Evolutionary conservation across 2,329 filamentous ascomycete genomes (phyloP).

Genomic region (Arthrinium phaeospermum): DNA sequence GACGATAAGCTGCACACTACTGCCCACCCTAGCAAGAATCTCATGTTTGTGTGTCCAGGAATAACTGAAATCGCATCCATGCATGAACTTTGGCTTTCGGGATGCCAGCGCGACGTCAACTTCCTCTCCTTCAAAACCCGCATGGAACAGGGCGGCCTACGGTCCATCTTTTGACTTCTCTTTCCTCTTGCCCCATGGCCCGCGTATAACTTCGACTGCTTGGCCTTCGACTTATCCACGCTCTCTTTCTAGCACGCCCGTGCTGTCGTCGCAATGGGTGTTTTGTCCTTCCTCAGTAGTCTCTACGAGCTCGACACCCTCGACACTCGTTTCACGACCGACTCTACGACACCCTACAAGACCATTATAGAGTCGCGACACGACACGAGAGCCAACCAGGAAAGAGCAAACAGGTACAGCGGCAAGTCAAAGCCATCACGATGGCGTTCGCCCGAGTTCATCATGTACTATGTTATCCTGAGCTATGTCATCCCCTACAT

Average conservation of each 20-base stretch:
- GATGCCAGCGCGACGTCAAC: slow-evolving; percentile 9
- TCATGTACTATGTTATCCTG: slow-evolving; percentile 77
- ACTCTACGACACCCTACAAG: slow-evolving; percentile 71
- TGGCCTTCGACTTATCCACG: background rate
- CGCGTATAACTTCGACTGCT: slow-evolving; percentile 4
- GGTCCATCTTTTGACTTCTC: background rate
- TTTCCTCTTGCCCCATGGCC: background rate
- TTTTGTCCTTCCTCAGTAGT: slow-evolving; percentile 39
- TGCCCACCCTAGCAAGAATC: background rate
- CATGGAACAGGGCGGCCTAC: slow-evolving; percentile 2
- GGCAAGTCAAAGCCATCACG: slow-evolving; percentile 63
- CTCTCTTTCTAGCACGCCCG: background rate
- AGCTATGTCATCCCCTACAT: slow-evolving; percentile 75
- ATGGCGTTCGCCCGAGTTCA: slow-evolving; percentile 90
- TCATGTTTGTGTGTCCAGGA: slow-evolving; percentile 15
- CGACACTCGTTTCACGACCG: slow-evolving; percentile 68
- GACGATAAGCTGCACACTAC: background rate
- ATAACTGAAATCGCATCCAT: slow-evolving; percentile 6
- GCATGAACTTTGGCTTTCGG: background rate
- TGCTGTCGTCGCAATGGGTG: slow-evolving; percentile 42
- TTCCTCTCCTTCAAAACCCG: background rate
- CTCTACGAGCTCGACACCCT: slow-evolving; percentile 71
- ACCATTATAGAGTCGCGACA: slow-evolving; percentile 57
- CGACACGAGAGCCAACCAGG: slow-evolving; percentile 48
- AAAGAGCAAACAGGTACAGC: slow-evolving; percentile 49